These are phyloP conservation scores for Acanthamoeba culbertsoni DNA, from an alignment of 208 protist species.

Conservation along the genomic window DNA sequence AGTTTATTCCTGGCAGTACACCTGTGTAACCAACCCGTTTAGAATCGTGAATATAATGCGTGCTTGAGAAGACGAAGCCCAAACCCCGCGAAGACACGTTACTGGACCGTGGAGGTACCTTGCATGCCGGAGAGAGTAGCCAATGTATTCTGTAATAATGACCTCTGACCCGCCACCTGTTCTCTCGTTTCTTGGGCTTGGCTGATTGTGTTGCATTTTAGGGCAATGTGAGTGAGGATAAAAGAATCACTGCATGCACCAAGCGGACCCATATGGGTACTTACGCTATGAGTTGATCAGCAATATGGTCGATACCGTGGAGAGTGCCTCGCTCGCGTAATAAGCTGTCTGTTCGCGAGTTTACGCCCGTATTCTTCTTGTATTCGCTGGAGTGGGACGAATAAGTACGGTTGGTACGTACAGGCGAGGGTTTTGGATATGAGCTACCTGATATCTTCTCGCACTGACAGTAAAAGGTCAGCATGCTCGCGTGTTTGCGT, in stretches of 20 bases:
- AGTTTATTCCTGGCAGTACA: neutral
- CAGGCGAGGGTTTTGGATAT: neutral
- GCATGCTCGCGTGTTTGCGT: slow-evolving; percentile 39
- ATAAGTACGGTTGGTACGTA: neutral
- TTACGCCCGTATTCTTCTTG: slow-evolving; percentile 43
- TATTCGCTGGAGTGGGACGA: neutral
- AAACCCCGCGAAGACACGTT: too few species aligned
- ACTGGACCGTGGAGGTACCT: slow-evolving; percentile 1
- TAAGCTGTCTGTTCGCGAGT: neutral
- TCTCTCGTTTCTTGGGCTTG: slow-evolving; percentile 28
- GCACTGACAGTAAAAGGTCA: slow-evolving; percentile 29
- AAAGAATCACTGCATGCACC: neutral
- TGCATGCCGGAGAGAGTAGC: neutral
- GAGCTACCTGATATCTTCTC: neutral
- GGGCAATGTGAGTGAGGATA: neutral
- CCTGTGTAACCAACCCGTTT: neutral
- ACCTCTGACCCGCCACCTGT: neutral
- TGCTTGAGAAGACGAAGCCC: too few species aligned
- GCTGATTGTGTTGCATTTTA: neutral
- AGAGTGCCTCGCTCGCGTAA: neutral
- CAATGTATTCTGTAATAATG: neutral
- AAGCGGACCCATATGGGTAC: neutral
- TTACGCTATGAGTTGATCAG: slow-evolving; percentile 15
- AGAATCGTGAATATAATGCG: too few species aligned
- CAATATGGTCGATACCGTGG: slow-evolving; percentile 14